Evolutionary conservation across 2,329 filamentous ascomycete genomes (phyloP).

Genomic region (Moelleriella libera): DNA sequence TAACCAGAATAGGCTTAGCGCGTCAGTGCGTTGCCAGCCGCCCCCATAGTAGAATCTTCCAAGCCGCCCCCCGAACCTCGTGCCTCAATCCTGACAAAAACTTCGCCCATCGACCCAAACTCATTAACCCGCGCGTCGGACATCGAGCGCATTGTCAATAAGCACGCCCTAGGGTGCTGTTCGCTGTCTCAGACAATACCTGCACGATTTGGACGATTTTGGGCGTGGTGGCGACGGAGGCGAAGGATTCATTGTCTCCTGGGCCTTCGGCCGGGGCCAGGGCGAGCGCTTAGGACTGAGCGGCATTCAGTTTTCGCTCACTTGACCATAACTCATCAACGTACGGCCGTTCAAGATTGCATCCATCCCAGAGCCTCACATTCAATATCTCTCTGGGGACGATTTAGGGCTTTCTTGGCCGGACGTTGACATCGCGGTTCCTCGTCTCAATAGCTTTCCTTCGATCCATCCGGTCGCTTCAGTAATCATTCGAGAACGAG

Average conservation of each 20-base stretch:
- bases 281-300: slow-evolving; percentile 25
- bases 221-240: slow-evolving; percentile 30
- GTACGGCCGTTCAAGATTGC: slow-evolving; percentile 2
- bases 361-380: no score
- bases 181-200: slow-evolving; percentile 21
- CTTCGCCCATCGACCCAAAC: slow-evolving; percentile 19
- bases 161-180: slow-evolving; percentile 12
- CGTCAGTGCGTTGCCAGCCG: slow-evolving; percentile 17
- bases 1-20: slow-evolving; percentile 19
- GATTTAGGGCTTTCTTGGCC: background rate
- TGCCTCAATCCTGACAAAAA: slow-evolving; percentile 29
- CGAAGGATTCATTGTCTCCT: slow-evolving; percentile 30
- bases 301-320: slow-evolving; percentile 24
- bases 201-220: slow-evolving; percentile 19
- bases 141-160: slow-evolving; percentile 25
- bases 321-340: slow-evolving; percentile 18
- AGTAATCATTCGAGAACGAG: background rate
- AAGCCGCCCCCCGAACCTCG: slow-evolving; percentile 20
- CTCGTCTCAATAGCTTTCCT: background rate
- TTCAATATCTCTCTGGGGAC: no score
- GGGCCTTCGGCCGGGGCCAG: slow-evolving; percentile 31
- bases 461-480: slow-evolving; percentile 7
- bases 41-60: slow-evolving; percentile 28
- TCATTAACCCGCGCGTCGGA: slow-evolving; percentile 39
- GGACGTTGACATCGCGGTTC: background rate